These are phyloP conservation scores for Ramalina peruviana DNA, from an alignment of 495 filamentous ascomycete genomes.

Conservation along the genomic window DNA sequence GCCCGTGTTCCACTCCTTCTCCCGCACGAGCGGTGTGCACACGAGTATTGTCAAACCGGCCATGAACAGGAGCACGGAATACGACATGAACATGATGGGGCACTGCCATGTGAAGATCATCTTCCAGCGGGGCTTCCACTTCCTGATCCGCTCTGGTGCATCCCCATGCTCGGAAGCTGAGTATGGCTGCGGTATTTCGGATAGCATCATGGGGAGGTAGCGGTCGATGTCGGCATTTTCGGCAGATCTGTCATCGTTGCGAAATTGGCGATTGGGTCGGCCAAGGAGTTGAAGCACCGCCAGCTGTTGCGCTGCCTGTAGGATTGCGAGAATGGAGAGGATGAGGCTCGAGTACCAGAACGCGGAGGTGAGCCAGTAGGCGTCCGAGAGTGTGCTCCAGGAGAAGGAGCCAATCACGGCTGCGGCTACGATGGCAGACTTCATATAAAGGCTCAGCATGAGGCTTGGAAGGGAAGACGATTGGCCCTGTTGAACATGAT, in stretches of 20 bases:
- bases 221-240: background rate
- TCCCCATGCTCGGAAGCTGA: background rate
- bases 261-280: background rate
- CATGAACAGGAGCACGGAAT: slow-evolving; percentile 17
- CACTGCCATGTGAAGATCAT: slow-evolving; percentile 24
- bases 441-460: background rate
- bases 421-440: slow-evolving; percentile 18
- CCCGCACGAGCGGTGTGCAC: slow-evolving; percentile 15
- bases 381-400: slow-evolving; percentile 11
- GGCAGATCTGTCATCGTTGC: too few relatives aligned
- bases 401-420: slow-evolving; percentile 22
- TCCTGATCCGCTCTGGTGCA: background rate
- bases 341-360: slow-evolving; percentile 19
- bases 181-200: background rate
- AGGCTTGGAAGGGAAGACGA: background rate
- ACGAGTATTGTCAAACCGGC: slow-evolving; percentile 19
- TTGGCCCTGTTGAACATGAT: background rate
- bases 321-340: slow-evolving; percentile 17
- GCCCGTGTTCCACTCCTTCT: slow-evolving; percentile 2
- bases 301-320: slow-evolving; percentile 15
- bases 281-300: slow-evolving; percentile 17
- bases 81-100: slow-evolving; percentile 20
- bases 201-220: slow-evolving; percentile 5
- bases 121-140: slow-evolving; percentile 13
- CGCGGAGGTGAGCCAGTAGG: slow-evolving; percentile 20